Base-by-base conservation (phyloP, 2,329 filamentous ascomycete genomes). In the Westerdykella aurantiaca region DNA sequence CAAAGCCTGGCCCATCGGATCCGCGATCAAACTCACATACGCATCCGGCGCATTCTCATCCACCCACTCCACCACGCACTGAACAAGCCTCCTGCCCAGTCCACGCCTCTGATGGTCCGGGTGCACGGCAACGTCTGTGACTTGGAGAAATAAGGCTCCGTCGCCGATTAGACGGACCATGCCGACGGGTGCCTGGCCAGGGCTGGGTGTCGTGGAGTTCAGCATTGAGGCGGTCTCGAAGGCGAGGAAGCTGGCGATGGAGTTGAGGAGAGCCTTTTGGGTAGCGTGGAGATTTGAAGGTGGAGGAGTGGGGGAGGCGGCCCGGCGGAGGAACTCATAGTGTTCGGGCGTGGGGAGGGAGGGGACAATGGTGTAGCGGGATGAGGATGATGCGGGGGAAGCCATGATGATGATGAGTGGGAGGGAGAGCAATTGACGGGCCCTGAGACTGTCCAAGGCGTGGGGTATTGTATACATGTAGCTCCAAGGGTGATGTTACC, bases 91-190 rank as follows among this genome's bases (percentile, higher is more conserved):
- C 18, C 6, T 21, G 18, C 18, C 18, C 18, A 21, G 18, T 6
- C 18, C 18, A 21, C 18, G 18, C 6, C 18, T 3, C 18, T 21
- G 18, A 21, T 21, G 18, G 18, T 21, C 18, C 5, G 73, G 71
- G 37, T 74, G 61, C n/a, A 75, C 70, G 2, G 70, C 72, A 58
- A 79, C 72, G 51, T 78, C 75, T 16, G 69, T 69, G 39, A 78
- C 66, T 35, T 71, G 60, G 41, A 77, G 75, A 50, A 77, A 77
- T 63, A 75, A 73, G 5, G 70, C 71, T 6, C 75, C 74, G 47
- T 78, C 75, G 11, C 73, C 72, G 44, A 77, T 62, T 21, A 78
- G 62, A 16, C 75, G 69, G 39, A 74, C 75, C 75, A 77, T 78
- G 0, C 63, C 74, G 5, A 77, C 64, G n/a, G 54, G 47, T 6